Percentiles rank a stretch among this genome's conserved stretches.
Evolutionary conservation across 148 eudicot species (phyloP).

Genomic region (Chenopodium formosanum): DNA sequence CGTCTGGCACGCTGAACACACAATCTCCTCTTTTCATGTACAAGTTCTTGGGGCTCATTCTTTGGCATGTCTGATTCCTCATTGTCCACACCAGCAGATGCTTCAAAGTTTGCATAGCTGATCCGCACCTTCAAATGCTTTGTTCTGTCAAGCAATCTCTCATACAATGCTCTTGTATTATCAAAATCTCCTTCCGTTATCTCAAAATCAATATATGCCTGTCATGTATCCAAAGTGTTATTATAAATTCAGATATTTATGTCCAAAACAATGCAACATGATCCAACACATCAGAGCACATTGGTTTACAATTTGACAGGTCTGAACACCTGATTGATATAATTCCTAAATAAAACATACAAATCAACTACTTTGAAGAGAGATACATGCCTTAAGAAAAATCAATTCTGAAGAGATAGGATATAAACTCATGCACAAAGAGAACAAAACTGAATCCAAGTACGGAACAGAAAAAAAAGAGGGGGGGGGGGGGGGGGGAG

Average conservation of each 20-base stretch:
- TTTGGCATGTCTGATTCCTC: slow-evolving; percentile 42
- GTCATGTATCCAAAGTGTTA: slow-evolving; percentile 22
- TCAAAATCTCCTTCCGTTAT: slow-evolving; percentile 73
- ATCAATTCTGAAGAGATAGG: neutral
- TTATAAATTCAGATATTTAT: neutral
- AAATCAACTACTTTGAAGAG: neutral
- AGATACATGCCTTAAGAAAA: neutral
- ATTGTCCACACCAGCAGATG: slow-evolving; percentile 52
- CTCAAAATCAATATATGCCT: slow-evolving; percentile 96
- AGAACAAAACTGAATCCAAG: neutral
- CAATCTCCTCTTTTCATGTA: slow-evolving; percentile 39
- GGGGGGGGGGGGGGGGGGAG: no score
- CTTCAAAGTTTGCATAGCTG: slow-evolving; percentile 91
- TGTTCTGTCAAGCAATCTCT: slow-evolving; percentile 87
- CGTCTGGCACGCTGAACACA: slow-evolving; percentile 72
- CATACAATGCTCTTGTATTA: slow-evolving; percentile 83
- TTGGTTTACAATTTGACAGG: neutral
- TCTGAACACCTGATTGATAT: neutral
- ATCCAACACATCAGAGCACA: neutral
- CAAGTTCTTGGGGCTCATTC: slow-evolving; percentile 33
- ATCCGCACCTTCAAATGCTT: slow-evolving; percentile 96
- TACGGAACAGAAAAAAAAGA: no score
- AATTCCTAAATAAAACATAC: neutral
- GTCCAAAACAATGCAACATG: neutral
- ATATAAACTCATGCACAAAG: neutral